A percentile compares a stretch with the other conserved stretches of the same genome.
phyloP scores from a whole-genome alignment of 805 yeast species.

The Torulaspora quercuum region DNA sequence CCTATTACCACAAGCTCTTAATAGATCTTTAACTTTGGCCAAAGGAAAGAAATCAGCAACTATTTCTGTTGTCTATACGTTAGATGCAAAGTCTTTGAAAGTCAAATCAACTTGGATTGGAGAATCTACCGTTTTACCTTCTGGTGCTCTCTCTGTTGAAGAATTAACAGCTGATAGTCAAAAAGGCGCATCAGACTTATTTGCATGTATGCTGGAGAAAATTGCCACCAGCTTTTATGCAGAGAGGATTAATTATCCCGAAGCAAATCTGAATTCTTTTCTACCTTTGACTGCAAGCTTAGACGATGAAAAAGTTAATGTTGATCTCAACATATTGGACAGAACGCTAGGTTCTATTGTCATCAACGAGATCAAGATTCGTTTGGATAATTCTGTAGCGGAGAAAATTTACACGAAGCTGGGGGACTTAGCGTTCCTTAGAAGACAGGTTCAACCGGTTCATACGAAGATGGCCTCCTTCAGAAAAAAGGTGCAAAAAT shows the following conservation, averaged over 20 bases:
- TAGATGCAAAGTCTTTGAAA: constrained; percentile 68
- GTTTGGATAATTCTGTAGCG: constrained; percentile 83
- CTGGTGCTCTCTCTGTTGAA: constrained; percentile 27
- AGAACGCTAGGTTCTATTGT: constrained; percentile 53
- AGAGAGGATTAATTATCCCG: constrained; percentile 23
- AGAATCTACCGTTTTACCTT: constrained; percentile 67
- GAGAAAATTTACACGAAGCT: constrained; percentile 68
- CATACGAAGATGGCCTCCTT: constrained; percentile 76
- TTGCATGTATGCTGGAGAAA: constrained; percentile 18
- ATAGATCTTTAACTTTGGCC: constrained; percentile 56
- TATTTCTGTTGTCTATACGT: constrained; percentile 72
- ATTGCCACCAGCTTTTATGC: constrained; percentile 30
- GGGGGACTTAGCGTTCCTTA: constrained; percentile 77
- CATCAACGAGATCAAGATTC: constrained; percentile 71
- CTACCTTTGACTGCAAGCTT: constrained; percentile 71
- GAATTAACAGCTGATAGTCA: constrained; percentile 22
- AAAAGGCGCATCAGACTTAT: constrained; percentile 17
- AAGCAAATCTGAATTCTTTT: constrained; percentile 31
- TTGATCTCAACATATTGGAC: constrained; percentile 70
- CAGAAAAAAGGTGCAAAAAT: constrained; percentile 60
- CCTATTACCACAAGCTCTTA: constrained; percentile 64
- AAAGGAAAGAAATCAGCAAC: constrained; percentile 61
- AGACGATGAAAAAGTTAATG: constrained; percentile 78
- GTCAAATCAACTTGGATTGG: constrained; percentile 75
- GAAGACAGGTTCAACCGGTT: constrained; percentile 86